Conservation (phyloP, 805 yeast genomes). For the Alloascoidea hylecoeti region DNA sequence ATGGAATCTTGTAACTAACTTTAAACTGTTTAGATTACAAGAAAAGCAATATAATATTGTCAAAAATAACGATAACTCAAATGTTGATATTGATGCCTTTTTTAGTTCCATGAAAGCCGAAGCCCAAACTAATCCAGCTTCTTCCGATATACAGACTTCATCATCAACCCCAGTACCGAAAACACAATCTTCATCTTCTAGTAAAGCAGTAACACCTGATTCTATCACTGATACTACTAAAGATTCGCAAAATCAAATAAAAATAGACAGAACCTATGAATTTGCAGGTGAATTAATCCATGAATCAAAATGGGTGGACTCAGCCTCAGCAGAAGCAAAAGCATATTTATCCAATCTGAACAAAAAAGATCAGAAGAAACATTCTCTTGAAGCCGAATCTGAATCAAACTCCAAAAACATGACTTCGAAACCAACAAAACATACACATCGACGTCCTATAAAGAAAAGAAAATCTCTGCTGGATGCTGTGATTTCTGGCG, state of each 20-base stretch:
- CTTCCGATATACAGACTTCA: background rate
- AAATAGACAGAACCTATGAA: constrained; percentile 64
- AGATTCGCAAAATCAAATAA: constrained; percentile 34
- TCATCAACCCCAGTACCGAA: background rate
- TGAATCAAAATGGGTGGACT: constrained; percentile 68
- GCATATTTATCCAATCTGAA: constrained; percentile 41
- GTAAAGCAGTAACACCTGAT: background rate
- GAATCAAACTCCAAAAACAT: constrained; percentile 13
- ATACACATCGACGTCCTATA: constrained; percentile 8
- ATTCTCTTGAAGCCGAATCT: constrained; percentile 3
- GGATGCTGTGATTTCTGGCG: constrained; percentile 58
- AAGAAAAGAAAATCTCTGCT: constrained; percentile 59
- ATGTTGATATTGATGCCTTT: constrained; percentile 32
- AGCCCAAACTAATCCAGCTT: constrained; percentile 10
- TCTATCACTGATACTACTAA: background rate
- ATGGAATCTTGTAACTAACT: no score
- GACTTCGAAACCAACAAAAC: constrained; percentile 3
- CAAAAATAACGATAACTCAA: constrained; percentile 13
- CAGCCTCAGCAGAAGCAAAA: constrained; percentile 73
- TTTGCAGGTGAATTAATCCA: constrained; percentile 80
- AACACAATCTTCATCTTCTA: background rate
- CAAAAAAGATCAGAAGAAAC: constrained; percentile 10
- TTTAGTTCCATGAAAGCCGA: constrained; percentile 38
- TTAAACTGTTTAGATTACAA: no score
- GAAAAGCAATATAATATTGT: constrained; percentile 17